phyloP scores from a whole-genome alignment of 1,139 yeast genomes.

The Scheffersomyces titani region DNA sequence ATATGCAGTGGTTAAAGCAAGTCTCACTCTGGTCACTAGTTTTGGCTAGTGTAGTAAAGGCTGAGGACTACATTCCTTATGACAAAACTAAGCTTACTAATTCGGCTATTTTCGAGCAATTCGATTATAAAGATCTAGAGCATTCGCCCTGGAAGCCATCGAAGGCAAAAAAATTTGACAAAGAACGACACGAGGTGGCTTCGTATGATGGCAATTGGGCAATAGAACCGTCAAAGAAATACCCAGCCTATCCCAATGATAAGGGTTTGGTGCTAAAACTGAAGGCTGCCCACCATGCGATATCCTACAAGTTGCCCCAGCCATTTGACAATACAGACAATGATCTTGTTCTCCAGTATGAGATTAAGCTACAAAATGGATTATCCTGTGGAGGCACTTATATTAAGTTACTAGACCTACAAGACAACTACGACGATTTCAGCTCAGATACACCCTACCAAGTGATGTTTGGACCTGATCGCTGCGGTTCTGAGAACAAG shows the following conservation, averaged over 20 bases:
- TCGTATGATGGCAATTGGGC: slow-evolving; percentile 75
- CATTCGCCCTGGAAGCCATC: slow-evolving; percentile 66
- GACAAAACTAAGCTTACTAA: slow-evolving; percentile 25
- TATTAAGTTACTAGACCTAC: slow-evolving; percentile 64
- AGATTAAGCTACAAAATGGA: slow-evolving; percentile 78
- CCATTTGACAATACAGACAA: slow-evolving; percentile 57
- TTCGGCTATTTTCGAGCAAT: slow-evolving; percentile 70
- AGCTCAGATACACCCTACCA: slow-evolving; percentile 70
- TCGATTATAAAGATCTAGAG: slow-evolving; percentile 40
- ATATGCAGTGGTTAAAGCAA: background rate
- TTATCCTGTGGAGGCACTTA: slow-evolving; percentile 88
- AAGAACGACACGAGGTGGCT: slow-evolving; percentile 41
- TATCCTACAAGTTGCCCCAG: slow-evolving; percentile 57
- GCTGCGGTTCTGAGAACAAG: slow-evolving; percentile 78
- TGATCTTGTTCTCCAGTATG: slow-evolving; percentile 83
- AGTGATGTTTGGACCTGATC: slow-evolving; percentile 94
- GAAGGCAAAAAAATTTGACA: slow-evolving; percentile 45
- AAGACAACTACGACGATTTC: slow-evolving; percentile 44
- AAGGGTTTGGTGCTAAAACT: slow-evolving; percentile 74
- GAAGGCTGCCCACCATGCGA: slow-evolving; percentile 79
- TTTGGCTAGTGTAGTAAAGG: background rate
- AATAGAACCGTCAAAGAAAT: slow-evolving; percentile 52
- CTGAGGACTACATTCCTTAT: slow-evolving; percentile 23
- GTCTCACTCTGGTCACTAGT: background rate
- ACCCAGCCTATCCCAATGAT: slow-evolving; percentile 64